These are phyloP conservation scores for Phyllachora maydis DNA, from an alignment of 2,329 filamentous ascomycete species.

Conservation along the genomic window DNA sequence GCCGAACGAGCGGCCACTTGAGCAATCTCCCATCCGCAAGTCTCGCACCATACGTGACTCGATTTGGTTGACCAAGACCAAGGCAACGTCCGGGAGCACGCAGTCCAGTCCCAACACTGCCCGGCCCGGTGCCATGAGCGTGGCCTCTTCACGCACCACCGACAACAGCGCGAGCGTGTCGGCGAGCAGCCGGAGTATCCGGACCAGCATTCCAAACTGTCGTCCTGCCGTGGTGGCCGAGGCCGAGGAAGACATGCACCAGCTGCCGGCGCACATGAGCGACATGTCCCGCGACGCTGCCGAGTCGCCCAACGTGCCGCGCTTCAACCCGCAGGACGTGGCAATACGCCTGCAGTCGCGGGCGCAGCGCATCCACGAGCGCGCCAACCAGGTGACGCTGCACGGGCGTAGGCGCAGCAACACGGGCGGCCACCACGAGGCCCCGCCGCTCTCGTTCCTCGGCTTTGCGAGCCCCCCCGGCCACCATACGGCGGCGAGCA, in stretches of 20 bases:
- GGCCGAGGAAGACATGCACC: slow-evolving; percentile 11
- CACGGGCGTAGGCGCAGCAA: slow-evolving; percentile 82
- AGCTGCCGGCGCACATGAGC: slow-evolving; percentile 18
- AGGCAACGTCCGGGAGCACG: slow-evolving; percentile 14
- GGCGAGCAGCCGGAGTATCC: slow-evolving; percentile 24
- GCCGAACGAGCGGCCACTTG: no score
- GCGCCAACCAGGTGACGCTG: slow-evolving; percentile 20
- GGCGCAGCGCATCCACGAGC: no score
- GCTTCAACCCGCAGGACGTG: no score
- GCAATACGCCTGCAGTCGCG: no score
- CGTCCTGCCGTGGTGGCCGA: slow-evolving; percentile 12
- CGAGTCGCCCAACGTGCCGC: slow-evolving; percentile 51
- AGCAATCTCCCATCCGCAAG: no score
- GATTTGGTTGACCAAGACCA: slow-evolving; percentile 70
- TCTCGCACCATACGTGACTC: slow-evolving; percentile 58
- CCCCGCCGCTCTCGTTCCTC: slow-evolving; percentile 52
- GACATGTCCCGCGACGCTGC: slow-evolving; percentile 38
- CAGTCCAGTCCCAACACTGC: no score
- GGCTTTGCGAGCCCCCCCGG: slow-evolving; percentile 46
- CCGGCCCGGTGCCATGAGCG: slow-evolving; percentile 7
- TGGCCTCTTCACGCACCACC: slow-evolving; percentile 8
- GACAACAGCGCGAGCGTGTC: slow-evolving; percentile 26
- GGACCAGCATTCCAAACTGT: slow-evolving; percentile 9
- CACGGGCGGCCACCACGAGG: slow-evolving; percentile 56
- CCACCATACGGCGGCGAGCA: slow-evolving; percentile 23